phyloP scores from a whole-genome alignment of 164 flowering plant genomes.

The Cinnamomum chago region DNA sequence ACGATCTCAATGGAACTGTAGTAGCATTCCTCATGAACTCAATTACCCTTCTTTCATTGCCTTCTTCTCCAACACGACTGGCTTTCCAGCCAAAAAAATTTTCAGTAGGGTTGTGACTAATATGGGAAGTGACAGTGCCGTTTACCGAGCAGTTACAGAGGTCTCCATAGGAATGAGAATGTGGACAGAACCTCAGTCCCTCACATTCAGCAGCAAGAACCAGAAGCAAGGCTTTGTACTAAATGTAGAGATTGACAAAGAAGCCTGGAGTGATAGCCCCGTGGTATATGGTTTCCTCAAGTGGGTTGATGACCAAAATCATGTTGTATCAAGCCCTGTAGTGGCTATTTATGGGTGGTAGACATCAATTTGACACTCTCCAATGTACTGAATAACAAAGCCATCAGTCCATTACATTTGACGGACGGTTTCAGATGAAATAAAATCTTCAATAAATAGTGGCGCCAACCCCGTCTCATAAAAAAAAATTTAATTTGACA shows the following conservation, averaged over 20 bases:
- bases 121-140: slow-evolving; percentile 12
- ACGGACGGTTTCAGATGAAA: no score
- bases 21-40: neutral
- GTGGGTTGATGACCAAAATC: slow-evolving; percentile 25
- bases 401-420: no score
- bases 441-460: no score
- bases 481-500: no score
- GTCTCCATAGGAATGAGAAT: slow-evolving; percentile 28
- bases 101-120: slow-evolving; percentile 28
- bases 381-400: neutral
- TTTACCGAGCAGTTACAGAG: slow-evolving; percentile 17
- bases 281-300: slow-evolving; percentile 20
- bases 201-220: slow-evolving; percentile 6
- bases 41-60: slow-evolving; percentile 29
- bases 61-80: slow-evolving; percentile 18
- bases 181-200: slow-evolving; percentile 14
- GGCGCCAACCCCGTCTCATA: no score
- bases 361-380: neutral
- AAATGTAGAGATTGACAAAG: slow-evolving; percentile 18
- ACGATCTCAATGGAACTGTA: neutral
- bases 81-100: slow-evolving; percentile 11
- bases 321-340: slow-evolving; percentile 25
- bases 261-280: slow-evolving; percentile 1
- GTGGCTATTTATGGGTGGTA: slow-evolving; percentile 13
- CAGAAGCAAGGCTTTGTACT: slow-evolving; percentile 8